phyloP scores from a whole-genome alignment of 306 rosid genomes.

The Alnus glutinosa region DNA sequence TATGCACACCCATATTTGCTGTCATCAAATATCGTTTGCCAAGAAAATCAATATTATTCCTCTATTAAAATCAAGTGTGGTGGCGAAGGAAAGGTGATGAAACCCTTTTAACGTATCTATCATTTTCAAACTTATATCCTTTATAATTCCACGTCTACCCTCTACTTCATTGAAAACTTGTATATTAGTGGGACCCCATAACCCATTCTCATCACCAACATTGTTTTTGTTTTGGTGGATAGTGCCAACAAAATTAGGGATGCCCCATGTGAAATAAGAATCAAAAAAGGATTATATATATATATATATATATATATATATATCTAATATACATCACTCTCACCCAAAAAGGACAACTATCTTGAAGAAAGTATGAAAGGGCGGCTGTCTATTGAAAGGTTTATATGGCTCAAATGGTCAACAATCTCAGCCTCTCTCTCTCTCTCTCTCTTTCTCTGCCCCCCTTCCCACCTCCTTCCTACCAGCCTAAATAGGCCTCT shows the following conservation, averaged over 20 bases:
- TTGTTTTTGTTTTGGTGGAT: not conserved
- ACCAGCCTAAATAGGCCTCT: not conserved
- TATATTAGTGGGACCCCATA: not conserved
- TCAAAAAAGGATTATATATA: not conserved
- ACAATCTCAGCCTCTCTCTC: constrained; percentile 18
- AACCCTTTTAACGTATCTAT: not conserved
- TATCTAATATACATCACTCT: not conserved
- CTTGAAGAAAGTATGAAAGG: constrained; percentile 27
- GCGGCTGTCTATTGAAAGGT: constrained; percentile 19
- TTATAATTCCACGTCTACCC: not conserved
- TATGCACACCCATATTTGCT: too few species aligned
- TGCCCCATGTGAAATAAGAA: not conserved
- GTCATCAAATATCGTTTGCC: too few species aligned
- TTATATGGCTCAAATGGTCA: constrained; percentile 19
- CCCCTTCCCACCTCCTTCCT: constrained; percentile 16
- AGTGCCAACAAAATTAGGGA: not conserved
- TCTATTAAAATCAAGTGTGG: not conserved
- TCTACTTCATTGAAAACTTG: not conserved
- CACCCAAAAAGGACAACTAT: not conserved
- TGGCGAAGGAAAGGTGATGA: not conserved
- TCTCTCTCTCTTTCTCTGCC: too few species aligned
- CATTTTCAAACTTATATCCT: not conserved
- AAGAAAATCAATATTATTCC: not conserved
- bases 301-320: not conserved
- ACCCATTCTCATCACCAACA: not conserved